Percentiles rank a stretch among this genome's conserved stretches.
Conservation (phyloP, 2,329 filamentous ascomycete species). For the Fonsecaea nubica region DNA sequence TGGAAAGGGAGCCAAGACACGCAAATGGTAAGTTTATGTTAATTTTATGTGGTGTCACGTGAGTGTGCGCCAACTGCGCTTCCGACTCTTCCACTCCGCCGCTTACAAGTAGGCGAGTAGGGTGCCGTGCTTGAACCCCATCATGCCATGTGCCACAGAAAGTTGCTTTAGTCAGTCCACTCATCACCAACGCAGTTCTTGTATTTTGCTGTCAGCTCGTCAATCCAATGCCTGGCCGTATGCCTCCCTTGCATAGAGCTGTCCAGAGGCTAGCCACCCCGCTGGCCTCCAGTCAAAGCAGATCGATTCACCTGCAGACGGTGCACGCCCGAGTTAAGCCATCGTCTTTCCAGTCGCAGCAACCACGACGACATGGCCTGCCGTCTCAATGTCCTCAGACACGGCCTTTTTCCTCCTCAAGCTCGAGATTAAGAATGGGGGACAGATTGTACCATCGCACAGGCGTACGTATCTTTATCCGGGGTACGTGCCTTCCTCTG, state of each 20-base stretch:
- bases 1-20: not conserved
- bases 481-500: conserved; percentile 32
- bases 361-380: conserved; percentile 24
- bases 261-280: conserved; percentile 20
- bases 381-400: conserved; percentile 33
- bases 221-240: conserved; percentile 17
- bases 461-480: conserved; percentile 48
- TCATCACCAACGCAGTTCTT: not conserved
- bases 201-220: too few relatives aligned
- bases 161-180: not conserved
- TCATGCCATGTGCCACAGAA: not conserved
- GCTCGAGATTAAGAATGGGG: conserved; percentile 48
- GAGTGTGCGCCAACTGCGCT: not conserved
- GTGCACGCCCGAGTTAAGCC: conserved; percentile 55
- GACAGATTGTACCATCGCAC: conserved; percentile 53
- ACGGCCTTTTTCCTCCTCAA: conserved; percentile 35
- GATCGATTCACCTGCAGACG: conserved; percentile 54
- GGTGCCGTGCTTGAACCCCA: not conserved
- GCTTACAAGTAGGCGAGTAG: not conserved
- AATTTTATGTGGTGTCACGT: too few relatives aligned
- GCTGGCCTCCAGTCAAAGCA: conserved; percentile 4
- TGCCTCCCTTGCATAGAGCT: conserved; percentile 19
- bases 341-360: conserved; percentile 34
- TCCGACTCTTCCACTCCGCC: not conserved
- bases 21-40: too few relatives aligned